Conservation (phyloP, 2,329 filamentous ascomycete species). For the Graphilbum sp. region DNA sequence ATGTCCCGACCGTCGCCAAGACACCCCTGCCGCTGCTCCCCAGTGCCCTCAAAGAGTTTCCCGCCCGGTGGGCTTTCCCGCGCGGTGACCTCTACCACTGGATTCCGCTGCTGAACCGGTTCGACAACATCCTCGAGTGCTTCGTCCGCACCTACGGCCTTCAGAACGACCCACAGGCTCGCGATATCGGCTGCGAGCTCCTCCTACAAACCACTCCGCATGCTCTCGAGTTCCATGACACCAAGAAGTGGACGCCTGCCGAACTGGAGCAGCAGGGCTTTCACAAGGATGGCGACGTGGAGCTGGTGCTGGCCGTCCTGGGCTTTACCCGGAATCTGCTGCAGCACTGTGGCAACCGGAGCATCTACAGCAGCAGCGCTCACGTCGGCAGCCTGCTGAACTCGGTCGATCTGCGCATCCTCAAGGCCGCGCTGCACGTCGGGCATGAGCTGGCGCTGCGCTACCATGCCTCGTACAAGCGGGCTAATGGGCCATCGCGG, state of each 20-base stretch:
- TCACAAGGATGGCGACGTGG: conserved; percentile 58
- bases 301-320: conserved; percentile 65
- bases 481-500: conserved; percentile 46
- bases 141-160: conserved; percentile 72
- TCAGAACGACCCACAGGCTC: conserved; percentile 61
- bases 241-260: conserved; percentile 27
- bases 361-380: conserved; percentile 85
- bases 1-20: conserved; percentile 53
- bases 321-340: conserved; percentile 75
- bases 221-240: conserved; percentile 32
- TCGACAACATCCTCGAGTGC: conserved; percentile 72
- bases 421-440: conserved; percentile 65
- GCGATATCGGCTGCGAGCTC: conserved; percentile 53
- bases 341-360: conserved; percentile 92
- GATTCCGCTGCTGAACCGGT: conserved; percentile 87
- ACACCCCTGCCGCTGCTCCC: conserved; percentile 63
- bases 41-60: conserved; percentile 61
- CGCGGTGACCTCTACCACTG: conserved; percentile 95
- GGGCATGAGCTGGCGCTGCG: conserved; percentile 77
- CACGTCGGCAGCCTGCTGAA: conserved; percentile 82
- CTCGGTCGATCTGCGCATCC: conserved; percentile 63
- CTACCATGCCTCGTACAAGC: conserved; percentile 78
- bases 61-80: conserved; percentile 84
- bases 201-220: conserved; percentile 39
- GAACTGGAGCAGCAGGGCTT: conserved; percentile 45